A percentile compares a stretch with the other conserved stretches of the same genome.
phyloP scores from a whole-genome alignment of 345 rosid species.

The Eucalyptus decipiens region DNA sequence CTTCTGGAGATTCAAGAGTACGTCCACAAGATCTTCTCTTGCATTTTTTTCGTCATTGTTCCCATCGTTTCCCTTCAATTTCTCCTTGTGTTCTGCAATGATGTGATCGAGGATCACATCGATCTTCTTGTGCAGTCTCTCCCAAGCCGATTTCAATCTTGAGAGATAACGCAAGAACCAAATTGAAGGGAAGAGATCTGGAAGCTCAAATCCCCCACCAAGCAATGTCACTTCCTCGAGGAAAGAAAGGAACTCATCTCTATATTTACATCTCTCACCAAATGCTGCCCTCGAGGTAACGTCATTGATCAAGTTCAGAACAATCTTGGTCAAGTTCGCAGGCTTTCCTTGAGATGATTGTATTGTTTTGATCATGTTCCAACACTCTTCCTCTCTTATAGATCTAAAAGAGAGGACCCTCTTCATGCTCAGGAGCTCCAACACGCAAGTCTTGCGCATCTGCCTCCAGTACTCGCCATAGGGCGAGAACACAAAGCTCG shows the following conservation, averaged over 20 bases:
- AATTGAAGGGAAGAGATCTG: slow-evolving; percentile 16
- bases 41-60: neutral
- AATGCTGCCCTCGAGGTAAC: slow-evolving; percentile 13
- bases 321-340: neutral
- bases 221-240: neutral
- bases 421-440: neutral
- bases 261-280: slow-evolving; percentile 4
- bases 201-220: slow-evolving; percentile 6
- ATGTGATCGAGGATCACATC: slow-evolving; percentile 13
- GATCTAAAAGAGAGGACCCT: neutral
- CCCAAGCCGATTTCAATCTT: neutral
- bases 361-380: neutral
- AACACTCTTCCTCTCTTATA: neutral
- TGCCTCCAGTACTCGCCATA: slow-evolving; percentile 1
- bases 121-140: neutral
- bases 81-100: slow-evolving; percentile 6
- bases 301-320: neutral
- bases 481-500: neutral
- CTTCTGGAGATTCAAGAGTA: slow-evolving; percentile 8
- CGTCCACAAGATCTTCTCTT: slow-evolving; percentile 18
- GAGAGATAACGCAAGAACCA: neutral
- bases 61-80: neutral
- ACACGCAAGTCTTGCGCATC: neutral
- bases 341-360: neutral
- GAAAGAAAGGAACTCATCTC: neutral